Conservation (phyloP, 306 rosid species). For the Fragaria iinumae region DNA sequence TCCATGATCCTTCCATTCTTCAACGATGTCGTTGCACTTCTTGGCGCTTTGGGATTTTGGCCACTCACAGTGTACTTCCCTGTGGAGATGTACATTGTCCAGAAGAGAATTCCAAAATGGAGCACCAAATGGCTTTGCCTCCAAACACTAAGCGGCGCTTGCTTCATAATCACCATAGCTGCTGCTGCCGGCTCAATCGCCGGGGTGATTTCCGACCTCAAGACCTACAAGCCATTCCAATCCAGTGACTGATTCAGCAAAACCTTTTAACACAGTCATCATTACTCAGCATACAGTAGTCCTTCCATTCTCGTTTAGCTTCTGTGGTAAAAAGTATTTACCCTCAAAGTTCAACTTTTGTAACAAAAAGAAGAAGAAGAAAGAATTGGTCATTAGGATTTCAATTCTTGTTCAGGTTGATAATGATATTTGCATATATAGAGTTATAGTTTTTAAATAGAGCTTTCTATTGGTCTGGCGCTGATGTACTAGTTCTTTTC, state of each 20-base stretch:
- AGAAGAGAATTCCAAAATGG: slow-evolving; percentile 73
- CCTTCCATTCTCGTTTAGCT: not conserved
- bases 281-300: not conserved
- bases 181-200: slow-evolving; percentile 78
- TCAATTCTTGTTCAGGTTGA: slow-evolving; percentile 11
- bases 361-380: not conserved
- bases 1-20: slow-evolving; percentile 85
- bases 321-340: slow-evolving; percentile 1
- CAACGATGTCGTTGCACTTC: slow-evolving; percentile 72
- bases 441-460: not conserved
- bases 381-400: slow-evolving; percentile 12
- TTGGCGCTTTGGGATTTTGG: slow-evolving; percentile 84
- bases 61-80: slow-evolving; percentile 78
- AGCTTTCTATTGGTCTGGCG: not conserved
- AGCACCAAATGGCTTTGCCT: slow-evolving; percentile 64
- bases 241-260: slow-evolving; percentile 23
- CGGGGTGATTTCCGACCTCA: slow-evolving; percentile 56
- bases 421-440: slow-evolving; percentile 8
- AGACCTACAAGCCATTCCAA: slow-evolving; percentile 56
- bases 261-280: not conserved
- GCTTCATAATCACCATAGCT: slow-evolving; percentile 42
- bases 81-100: slow-evolving; percentile 65
- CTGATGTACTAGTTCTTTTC: not conserved
- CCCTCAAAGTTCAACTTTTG: not conserved
- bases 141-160: slow-evolving; percentile 47